Conservation (phyloP, 139 green algal species). For the Edaphochlamys debaryana region DNA sequence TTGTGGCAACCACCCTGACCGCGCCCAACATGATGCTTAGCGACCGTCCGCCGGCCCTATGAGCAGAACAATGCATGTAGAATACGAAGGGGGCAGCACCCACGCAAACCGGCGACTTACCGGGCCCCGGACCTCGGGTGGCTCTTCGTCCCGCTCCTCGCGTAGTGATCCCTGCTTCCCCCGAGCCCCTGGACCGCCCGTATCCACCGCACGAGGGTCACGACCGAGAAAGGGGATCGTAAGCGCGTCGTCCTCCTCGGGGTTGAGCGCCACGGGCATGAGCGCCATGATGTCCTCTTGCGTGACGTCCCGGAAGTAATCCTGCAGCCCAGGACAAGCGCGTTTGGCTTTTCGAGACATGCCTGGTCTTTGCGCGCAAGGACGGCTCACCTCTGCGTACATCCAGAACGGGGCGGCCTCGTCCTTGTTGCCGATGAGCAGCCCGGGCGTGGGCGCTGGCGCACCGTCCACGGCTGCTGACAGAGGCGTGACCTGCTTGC, state of each 20-base stretch:
- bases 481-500: constrained; percentile 36
- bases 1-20: no score
- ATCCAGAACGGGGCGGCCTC: constrained; percentile 73
- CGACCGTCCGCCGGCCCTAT: no score
- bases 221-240: constrained; percentile 62
- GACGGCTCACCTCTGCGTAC: constrained; percentile 68
- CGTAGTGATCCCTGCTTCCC: no score
- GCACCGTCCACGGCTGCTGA: constrained; percentile 42
- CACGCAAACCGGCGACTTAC: no score
- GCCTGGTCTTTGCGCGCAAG: neutral
- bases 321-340: constrained; percentile 53
- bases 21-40: no score
- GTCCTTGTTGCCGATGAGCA: constrained; percentile 54
- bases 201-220: neutral
- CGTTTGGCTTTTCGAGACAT: neutral
- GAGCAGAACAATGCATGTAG: no score
- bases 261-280: constrained; percentile 50
- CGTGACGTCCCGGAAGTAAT: constrained; percentile 82
- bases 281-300: constrained; percentile 75
- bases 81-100: no score
- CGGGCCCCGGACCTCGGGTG: no score
- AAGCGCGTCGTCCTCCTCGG: constrained; percentile 65
- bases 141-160: no score
- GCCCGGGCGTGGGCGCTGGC: constrained; percentile 49
- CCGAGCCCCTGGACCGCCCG: no score